phyloP scores from a whole-genome alignment of 2,329 filamentous ascomycete species.

The Venturia oleaginea region DNA sequence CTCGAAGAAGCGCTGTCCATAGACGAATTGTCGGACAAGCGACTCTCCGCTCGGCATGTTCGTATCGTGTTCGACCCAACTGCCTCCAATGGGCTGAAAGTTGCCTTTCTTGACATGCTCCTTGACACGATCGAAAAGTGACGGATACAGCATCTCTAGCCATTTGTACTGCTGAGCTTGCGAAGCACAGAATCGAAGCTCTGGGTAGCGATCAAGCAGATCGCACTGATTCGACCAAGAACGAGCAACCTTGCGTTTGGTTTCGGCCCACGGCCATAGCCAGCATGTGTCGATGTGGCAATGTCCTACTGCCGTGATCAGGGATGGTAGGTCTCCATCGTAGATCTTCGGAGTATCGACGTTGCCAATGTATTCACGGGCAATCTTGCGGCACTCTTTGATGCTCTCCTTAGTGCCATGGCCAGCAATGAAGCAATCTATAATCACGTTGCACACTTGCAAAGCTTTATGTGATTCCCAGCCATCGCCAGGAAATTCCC shows the following conservation, averaged over 20 bases:
- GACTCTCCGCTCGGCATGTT: conserved; percentile 96
- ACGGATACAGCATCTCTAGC: conserved; percentile 83
- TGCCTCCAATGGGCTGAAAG: conserved; percentile 93
- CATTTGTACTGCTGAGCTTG: conserved; percentile 98
- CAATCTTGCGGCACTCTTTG: conserved; percentile 70
- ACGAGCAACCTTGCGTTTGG: conserved; percentile 88
- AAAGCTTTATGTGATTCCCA: conserved; percentile 85
- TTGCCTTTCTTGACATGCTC: conserved; percentile 79
- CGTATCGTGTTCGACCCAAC: conserved; percentile 98
- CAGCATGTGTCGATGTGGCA: conserved; percentile 98
- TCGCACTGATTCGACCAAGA: conserved; percentile 98
- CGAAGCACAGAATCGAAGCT: conserved; percentile 85
- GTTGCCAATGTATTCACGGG: conserved; percentile 71
- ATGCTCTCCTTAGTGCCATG: conserved; percentile 65
- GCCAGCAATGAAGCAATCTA: conserved; percentile 78
- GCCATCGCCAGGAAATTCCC: conserved; percentile 80
- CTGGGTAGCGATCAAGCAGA: conserved; percentile 87
- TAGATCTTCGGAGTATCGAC: conserved; percentile 83
- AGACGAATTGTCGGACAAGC: conserved; percentile 85
- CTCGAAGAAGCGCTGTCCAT: conserved; percentile 92
- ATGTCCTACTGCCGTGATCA: conserved; percentile 85
- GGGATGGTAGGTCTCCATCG: conserved; percentile 59
- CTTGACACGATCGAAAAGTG: conserved; percentile 83
- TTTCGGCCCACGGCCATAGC: conserved; percentile 98
- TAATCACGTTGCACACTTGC: conserved; percentile 75